A percentile compares a stretch with the other conserved stretches of the same genome.
These are phyloP conservation scores for Stevia rebaudiana DNA, from an alignment of 140 eudicot species.

Conservation along the genomic window DNA sequence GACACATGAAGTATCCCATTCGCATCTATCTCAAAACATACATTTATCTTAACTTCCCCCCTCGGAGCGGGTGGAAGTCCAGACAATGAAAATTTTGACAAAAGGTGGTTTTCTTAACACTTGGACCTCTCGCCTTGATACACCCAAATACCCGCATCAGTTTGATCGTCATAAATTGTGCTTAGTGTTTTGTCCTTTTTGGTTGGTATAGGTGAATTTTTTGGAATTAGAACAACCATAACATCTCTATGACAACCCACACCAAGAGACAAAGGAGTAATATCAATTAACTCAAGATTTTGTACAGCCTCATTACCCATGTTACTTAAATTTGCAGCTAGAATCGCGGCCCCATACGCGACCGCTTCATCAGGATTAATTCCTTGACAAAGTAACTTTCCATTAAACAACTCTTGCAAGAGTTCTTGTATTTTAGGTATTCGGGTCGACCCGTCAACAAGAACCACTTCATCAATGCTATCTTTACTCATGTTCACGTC, in stretches of 20 bases:
- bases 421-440: neutral
- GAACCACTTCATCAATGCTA: constrained; percentile 5
- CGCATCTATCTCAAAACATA: neutral
- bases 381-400: neutral
- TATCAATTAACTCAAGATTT: neutral
- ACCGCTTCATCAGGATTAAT: constrained; percentile 1
- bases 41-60: neutral
- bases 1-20: constrained; percentile 6
- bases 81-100: neutral
- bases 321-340: neutral
- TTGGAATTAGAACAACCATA: neutral
- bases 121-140: constrained; percentile 3
- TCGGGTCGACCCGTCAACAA: neutral
- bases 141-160: neutral
- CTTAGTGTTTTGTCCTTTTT: neutral
- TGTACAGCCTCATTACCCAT: neutral
- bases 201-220: neutral
- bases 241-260: neutral
- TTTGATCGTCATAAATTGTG: neutral
- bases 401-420: neutral
- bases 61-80: neutral
- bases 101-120: neutral
- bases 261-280: constrained; percentile 1
- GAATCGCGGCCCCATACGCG: neutral
- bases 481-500: neutral